Conservation (phyloP, 805 yeast species). For the Metschnikowia lachancei region DNA sequence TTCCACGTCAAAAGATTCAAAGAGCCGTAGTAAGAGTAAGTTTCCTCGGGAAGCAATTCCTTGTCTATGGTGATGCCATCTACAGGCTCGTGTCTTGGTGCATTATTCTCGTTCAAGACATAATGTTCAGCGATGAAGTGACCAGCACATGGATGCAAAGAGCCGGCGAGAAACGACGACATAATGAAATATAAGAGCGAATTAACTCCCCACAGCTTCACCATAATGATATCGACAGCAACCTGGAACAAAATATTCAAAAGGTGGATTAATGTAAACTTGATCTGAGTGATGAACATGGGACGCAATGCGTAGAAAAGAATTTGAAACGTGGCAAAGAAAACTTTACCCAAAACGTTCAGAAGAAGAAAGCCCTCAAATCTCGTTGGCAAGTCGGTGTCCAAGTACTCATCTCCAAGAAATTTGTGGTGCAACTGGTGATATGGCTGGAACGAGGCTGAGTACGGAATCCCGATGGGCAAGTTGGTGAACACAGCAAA, state of each 20-base stretch:
- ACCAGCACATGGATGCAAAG: slow-evolving; percentile 91
- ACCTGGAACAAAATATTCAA: slow-evolving; percentile 64
- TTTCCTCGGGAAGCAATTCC: slow-evolving; percentile 59
- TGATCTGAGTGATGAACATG: slow-evolving; percentile 74
- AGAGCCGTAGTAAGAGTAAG: slow-evolving; percentile 84
- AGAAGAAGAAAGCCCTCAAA: slow-evolving; percentile 74
- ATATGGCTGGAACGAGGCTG: slow-evolving; percentile 86
- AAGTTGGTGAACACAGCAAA: slow-evolving; percentile 75
- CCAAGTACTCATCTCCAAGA: slow-evolving; percentile 77
- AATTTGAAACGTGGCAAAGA: slow-evolving; percentile 86
- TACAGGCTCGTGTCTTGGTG: slow-evolving; percentile 26
- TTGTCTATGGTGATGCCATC: slow-evolving; percentile 29
- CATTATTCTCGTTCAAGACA: slow-evolving; percentile 57
- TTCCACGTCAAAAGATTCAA: slow-evolving; percentile 82
- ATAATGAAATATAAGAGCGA: slow-evolving; percentile 64
- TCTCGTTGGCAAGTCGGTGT: slow-evolving; percentile 83
- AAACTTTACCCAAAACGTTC: slow-evolving; percentile 80
- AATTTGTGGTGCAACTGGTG: slow-evolving; percentile 91
- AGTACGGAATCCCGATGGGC: slow-evolving; percentile 88
- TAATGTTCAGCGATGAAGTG: slow-evolving; percentile 96
- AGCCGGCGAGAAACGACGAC: slow-evolving; percentile 85
- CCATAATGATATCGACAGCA: slow-evolving; percentile 54
- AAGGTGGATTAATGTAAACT: slow-evolving; percentile 72
- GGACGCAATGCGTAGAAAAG: slow-evolving; percentile 89
- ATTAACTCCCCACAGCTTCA: slow-evolving; percentile 60